Evolutionary conservation across 495 filamentous ascomycete species (phyloP).

Genomic region (Penicillium simplicissimum): DNA sequence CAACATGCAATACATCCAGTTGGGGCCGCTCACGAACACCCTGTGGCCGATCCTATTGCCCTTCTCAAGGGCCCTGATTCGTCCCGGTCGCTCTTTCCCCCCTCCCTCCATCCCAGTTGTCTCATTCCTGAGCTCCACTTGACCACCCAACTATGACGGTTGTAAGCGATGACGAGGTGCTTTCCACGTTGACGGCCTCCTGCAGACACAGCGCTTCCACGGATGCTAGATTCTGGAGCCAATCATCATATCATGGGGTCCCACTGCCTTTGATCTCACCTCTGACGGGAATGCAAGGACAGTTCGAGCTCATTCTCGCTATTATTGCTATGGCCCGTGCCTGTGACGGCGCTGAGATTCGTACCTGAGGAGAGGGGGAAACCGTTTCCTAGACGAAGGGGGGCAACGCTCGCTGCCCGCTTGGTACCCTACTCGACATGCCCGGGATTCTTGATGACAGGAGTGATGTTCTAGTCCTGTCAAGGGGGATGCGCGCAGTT

Average conservation of each 20-base stretch:
- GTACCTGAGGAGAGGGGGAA: slow-evolving; percentile 16
- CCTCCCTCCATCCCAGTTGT: slow-evolving; percentile 30
- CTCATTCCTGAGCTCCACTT: slow-evolving; percentile 31
- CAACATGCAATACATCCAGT: slow-evolving; percentile 32
- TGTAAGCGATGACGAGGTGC: slow-evolving; percentile 17
- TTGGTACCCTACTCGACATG: slow-evolving; percentile 13
- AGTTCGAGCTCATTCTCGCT: slow-evolving; percentile 29
- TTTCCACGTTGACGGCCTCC: slow-evolving; percentile 32
- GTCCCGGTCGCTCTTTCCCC: slow-evolving; percentile 13
- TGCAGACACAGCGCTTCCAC: slow-evolving; percentile 22
- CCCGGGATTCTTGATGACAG: slow-evolving; percentile 27
- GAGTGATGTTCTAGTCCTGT: slow-evolving; percentile 23
- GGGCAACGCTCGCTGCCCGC: slow-evolving; percentile 10
- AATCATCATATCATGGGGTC: slow-evolving; percentile 20
- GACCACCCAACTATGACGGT: slow-evolving; percentile 25
- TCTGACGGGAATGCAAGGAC: slow-evolving; percentile 35
- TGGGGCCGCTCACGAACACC: slow-evolving; percentile 29
- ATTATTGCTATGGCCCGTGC: slow-evolving; percentile 34
- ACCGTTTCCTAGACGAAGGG: slow-evolving; percentile 18
- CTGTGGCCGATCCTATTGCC: slow-evolving; percentile 29
- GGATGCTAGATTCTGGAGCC: slow-evolving; percentile 20
- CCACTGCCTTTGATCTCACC: slow-evolving; percentile 17
- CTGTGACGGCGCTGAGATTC: slow-evolving; percentile 20
- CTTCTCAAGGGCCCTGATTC: slow-evolving; percentile 33
- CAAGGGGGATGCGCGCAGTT: slow-evolving; percentile 29